phyloP scores from a whole-genome alignment of 805 yeast genomes.

The Priceomyces haplophilus region DNA sequence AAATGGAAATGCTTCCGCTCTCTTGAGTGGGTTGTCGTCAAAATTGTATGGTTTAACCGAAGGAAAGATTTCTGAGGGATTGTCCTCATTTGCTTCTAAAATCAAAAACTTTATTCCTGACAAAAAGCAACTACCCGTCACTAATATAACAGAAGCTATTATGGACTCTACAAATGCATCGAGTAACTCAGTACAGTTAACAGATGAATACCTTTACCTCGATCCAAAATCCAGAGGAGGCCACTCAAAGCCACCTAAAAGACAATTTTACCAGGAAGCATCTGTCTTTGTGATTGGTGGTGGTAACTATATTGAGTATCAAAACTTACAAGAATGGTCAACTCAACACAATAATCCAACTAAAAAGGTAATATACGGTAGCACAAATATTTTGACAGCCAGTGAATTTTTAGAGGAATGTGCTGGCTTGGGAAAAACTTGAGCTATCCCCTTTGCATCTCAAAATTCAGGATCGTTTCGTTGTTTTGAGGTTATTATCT shows the following conservation, averaged over 20 bases:
- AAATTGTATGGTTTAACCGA: slow-evolving; percentile 79
- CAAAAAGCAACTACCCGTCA: slow-evolving; percentile 82
- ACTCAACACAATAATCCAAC: slow-evolving; percentile 27
- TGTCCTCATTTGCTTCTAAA: slow-evolving; percentile 84
- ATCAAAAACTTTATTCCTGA: slow-evolving; percentile 85
- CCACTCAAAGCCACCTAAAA: slow-evolving; percentile 82
- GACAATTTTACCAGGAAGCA: slow-evolving; percentile 76
- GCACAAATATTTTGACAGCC: slow-evolving; percentile 75
- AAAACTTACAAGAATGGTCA: slow-evolving; percentile 89
- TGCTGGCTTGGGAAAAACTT: slow-evolving; percentile 42
- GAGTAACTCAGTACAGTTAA: slow-evolving; percentile 60
- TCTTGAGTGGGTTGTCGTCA: slow-evolving; percentile 71
- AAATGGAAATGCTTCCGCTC: slow-evolving; percentile 44
- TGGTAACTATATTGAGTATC: slow-evolving; percentile 91
- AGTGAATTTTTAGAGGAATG: slow-evolving; percentile 67
- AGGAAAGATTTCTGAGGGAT: slow-evolving; percentile 82
- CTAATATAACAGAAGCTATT: slow-evolving; percentile 85
- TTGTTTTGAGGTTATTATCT: background rate
- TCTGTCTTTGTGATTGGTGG: slow-evolving; percentile 95
- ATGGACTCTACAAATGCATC: slow-evolving; percentile 76
- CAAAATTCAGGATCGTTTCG: background rate
- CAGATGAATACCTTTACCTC: slow-evolving; percentile 86
- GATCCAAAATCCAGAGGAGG: slow-evolving; percentile 93
- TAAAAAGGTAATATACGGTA: slow-evolving; percentile 77
- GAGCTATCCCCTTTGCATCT: background rate